Conservation (phyloP, 2,329 filamentous ascomycete genomes). For the Ophiostoma novo-ulmi region DNA sequence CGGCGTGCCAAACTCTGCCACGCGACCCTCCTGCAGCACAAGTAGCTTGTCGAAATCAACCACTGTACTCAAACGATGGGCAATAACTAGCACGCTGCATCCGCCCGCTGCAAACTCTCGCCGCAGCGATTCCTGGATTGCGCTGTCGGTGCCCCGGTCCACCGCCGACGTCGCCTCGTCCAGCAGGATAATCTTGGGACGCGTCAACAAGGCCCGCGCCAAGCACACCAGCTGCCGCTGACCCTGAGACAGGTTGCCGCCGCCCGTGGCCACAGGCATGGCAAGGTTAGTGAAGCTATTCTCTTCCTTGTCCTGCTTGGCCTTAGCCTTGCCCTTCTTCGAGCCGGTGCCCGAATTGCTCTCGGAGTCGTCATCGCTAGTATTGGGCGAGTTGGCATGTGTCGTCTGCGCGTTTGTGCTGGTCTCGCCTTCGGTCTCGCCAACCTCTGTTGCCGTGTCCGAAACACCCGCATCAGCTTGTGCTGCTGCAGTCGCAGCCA, state of each 20-base stretch:
- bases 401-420: slow-evolving; percentile 20
- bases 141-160: slow-evolving; percentile 52
- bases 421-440: slow-evolving; percentile 15
- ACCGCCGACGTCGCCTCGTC: slow-evolving; percentile 46
- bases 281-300: slow-evolving; percentile 35
- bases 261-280: slow-evolving; percentile 34
- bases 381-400: slow-evolving; percentile 16
- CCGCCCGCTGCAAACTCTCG: slow-evolving; percentile 43
- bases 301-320: neutral
- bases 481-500: slow-evolving; percentile 19
- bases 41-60: slow-evolving; percentile 48
- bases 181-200: slow-evolving; percentile 40
- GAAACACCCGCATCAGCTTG: slow-evolving; percentile 15
- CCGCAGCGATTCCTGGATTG: slow-evolving; percentile 53
- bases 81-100: slow-evolving; percentile 49
- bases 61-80: slow-evolving; percentile 42
- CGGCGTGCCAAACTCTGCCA: slow-evolving; percentile 42
- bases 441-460: slow-evolving; percentile 24
- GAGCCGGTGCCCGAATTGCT: neutral
- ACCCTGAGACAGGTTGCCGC: slow-evolving; percentile 41
- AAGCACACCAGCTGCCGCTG: slow-evolving; percentile 47
- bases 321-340: slow-evolving; percentile 16
- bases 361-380: slow-evolving; percentile 17
- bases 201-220: slow-evolving; percentile 42
- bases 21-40: slow-evolving; percentile 44